A percentile compares a stretch with the other conserved stretches of the same genome.
These are phyloP conservation scores for Petunia hybrid DNA, from an alignment of 305 asterid species.

Conservation along the genomic window DNA sequence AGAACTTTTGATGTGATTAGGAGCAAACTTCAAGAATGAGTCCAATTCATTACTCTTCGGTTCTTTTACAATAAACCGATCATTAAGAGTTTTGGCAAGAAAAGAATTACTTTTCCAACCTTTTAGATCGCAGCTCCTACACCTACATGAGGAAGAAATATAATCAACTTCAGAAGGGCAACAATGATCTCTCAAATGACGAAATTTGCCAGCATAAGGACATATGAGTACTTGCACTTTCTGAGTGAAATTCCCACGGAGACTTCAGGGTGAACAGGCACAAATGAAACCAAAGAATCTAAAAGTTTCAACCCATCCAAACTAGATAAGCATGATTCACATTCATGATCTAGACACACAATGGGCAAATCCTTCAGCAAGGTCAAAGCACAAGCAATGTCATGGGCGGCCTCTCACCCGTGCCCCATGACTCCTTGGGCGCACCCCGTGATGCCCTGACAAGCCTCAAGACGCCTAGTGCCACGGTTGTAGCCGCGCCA, in stretches of 20 bases:
- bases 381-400: constrained; percentile 87
- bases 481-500: too few species aligned
- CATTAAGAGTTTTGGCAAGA: constrained; percentile 94
- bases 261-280: constrained; percentile 77
- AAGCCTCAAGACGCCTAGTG: too few species aligned
- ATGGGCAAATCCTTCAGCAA: constrained; percentile 59
- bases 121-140: constrained; percentile 92
- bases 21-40: constrained; percentile 85
- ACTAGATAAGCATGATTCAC: constrained; percentile 65
- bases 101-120: constrained; percentile 98
- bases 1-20: constrained; percentile 85
- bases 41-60: constrained; percentile 84
- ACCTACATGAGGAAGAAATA: constrained; percentile 92
- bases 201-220: constrained; percentile 67
- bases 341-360: constrained; percentile 47
- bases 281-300: constrained; percentile 70
- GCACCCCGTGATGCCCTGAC: too few species aligned
- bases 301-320: constrained; percentile 73
- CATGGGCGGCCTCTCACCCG: too few species aligned
- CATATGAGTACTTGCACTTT: constrained; percentile 82
- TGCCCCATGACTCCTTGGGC: too few species aligned
- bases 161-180: constrained; percentile 81
- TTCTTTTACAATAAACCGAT: constrained; percentile 88
- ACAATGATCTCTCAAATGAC: constrained; percentile 70
- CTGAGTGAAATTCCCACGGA: constrained; percentile 79